Percentiles rank a stretch among this genome's conserved stretches.
These are phyloP conservation scores for Eremochloa ophiuroides DNA, from an alignment of 176 grass and related monocot species.

Conservation along the genomic window DNA sequence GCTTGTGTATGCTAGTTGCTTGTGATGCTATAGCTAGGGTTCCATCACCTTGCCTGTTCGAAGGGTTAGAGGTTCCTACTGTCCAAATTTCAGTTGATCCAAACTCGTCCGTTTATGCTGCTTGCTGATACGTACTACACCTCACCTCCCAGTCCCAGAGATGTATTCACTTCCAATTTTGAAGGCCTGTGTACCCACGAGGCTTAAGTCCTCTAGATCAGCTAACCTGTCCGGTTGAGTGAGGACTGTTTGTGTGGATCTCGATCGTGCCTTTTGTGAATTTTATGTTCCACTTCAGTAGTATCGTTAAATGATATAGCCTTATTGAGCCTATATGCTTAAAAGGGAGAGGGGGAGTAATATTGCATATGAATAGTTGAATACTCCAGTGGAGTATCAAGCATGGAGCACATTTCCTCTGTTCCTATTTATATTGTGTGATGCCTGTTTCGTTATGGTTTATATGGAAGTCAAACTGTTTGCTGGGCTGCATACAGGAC, in stretches of 20 bases:
- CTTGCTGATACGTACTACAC: neutral
- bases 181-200: neutral
- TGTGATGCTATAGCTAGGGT: conserved; percentile 4
- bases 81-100: neutral
- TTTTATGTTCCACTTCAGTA: too few relatives aligned
- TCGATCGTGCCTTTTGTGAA: too few relatives aligned
- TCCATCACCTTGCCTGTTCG: neutral
- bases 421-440: neutral
- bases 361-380: neutral
- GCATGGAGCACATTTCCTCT: neutral
- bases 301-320: too few relatives aligned
- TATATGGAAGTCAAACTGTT: neutral
- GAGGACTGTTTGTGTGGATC: too few relatives aligned
- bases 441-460: neutral
- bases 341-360: too few relatives aligned
- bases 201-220: neutral
- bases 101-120: neutral
- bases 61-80: neutral
- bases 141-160: neutral
- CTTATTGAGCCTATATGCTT: too few relatives aligned
- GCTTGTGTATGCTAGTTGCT: neutral
- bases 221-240: too few relatives aligned
- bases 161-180: neutral
- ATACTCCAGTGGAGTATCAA: neutral
- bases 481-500: neutral